Percentiles rank a stretch among this genome's conserved stretches.
phyloP scores from a whole-genome alignment of 2,329 filamentous ascomycete species.

The Knufia petricola region DNA sequence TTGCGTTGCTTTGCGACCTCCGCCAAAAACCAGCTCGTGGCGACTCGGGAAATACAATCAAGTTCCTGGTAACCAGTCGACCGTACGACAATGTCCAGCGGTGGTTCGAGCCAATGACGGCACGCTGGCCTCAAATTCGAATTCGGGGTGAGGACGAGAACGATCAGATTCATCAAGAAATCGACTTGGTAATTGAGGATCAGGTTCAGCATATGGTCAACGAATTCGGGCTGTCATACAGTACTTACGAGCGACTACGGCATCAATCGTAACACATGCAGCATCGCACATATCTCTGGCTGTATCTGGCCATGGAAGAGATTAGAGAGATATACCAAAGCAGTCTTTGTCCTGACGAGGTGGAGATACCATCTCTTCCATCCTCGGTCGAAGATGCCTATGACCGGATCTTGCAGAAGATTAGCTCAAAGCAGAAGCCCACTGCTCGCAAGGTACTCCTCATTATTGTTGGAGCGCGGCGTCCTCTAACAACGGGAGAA shows the following conservation, averaged over 20 bases:
- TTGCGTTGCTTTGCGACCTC: slow-evolving; percentile 9
- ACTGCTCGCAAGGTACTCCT: slow-evolving; percentile 13
- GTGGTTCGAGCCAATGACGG: slow-evolving; percentile 14
- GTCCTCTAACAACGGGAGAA: slow-evolving; percentile 16
- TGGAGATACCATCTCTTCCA: slow-evolving; percentile 12
- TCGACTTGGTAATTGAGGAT: slow-evolving; percentile 19
- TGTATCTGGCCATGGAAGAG: slow-evolving; percentile 17
- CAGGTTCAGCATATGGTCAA: slow-evolving; percentile 12
- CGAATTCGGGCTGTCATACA: not conserved
- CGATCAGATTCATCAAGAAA: slow-evolving; percentile 18
- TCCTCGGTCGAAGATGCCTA: slow-evolving; percentile 17
- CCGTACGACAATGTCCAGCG: slow-evolving; percentile 22
- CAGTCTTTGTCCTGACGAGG: slow-evolving; percentile 11
- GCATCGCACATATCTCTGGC: slow-evolving; percentile 26
- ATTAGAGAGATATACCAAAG: slow-evolving; percentile 12
- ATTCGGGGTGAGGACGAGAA: slow-evolving; percentile 17
- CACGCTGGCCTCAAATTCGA: slow-evolving; percentile 10
- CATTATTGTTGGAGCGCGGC: slow-evolving; percentile 18
- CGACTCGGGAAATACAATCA: slow-evolving; percentile 10
- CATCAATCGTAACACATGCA: slow-evolving; percentile 11
- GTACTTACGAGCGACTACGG: not conserved
- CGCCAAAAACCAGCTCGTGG: not conserved
- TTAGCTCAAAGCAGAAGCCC: not conserved
- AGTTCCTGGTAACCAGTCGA: slow-evolving; percentile 24
- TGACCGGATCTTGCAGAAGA: slow-evolving; percentile 17